Evolutionary conservation across 2,329 filamentous ascomycete species (phyloP).

Genomic region (Ophiostoma populinum): DNA sequence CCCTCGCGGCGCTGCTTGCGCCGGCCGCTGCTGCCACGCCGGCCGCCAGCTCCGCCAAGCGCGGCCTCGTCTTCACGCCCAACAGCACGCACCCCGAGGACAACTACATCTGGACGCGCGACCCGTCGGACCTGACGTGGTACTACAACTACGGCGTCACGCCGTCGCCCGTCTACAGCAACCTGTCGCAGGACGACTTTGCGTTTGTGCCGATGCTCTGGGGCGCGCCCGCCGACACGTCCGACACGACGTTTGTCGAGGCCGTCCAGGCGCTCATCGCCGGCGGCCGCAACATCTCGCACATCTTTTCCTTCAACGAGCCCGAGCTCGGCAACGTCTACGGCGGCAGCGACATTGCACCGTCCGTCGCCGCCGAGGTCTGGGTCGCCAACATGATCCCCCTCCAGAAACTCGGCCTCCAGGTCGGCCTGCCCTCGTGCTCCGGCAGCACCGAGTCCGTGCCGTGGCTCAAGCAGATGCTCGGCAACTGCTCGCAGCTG

Average conservation of each 20-base stretch:
- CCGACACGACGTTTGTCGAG: conserved; percentile 42
- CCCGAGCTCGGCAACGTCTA: conserved; percentile 40
- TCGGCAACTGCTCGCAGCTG: conserved; percentile 42
- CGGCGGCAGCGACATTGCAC: conserved; percentile 46
- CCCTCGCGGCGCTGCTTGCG: conserved; percentile 2
- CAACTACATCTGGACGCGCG: conserved; percentile 44
- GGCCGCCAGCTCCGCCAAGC: conserved; percentile 35
- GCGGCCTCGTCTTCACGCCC: conserved; percentile 54
- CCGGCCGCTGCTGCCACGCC: conserved; percentile 10
- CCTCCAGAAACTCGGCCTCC: conserved; percentile 43
- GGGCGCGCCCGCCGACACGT: conserved; percentile 33
- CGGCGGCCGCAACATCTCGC: conserved; percentile 37
- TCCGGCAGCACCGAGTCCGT: conserved; percentile 44
- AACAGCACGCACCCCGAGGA: conserved; percentile 37
- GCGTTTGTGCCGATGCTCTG: conserved; percentile 73
- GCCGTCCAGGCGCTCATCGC: conserved; percentile 38
- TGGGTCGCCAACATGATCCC: conserved; percentile 62
- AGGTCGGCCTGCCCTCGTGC: conserved; percentile 53
- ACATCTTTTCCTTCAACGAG: conserved; percentile 67
- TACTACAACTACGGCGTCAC: conserved; percentile 62
- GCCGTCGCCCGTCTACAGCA: conserved; percentile 35
- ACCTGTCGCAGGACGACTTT: conserved; percentile 35
- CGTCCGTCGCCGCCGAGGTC: conserved; percentile 42
- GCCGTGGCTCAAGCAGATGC: conserved; percentile 49
- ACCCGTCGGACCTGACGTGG: conserved; percentile 50